A percentile compares a stretch with the other conserved stretches of the same genome.
These are phyloP conservation scores for Thymus quinquecostatus DNA, from an alignment of 257 asterid genomes.

Conservation along the genomic window DNA sequence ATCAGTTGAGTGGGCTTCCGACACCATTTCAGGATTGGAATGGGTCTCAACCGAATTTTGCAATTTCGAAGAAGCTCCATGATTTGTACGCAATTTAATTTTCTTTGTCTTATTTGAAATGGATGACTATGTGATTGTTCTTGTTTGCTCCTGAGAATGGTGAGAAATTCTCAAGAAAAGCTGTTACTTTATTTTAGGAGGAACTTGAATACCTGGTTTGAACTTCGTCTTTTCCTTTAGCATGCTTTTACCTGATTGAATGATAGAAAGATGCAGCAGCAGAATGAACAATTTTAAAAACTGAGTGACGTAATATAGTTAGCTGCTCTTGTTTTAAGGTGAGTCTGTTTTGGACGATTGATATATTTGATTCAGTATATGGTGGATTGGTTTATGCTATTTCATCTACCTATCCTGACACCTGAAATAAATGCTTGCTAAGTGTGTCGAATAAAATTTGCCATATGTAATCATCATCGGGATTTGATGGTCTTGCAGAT, in stretches of 20 bases:
- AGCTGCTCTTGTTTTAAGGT: not conserved
- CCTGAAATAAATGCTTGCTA: too few relatives aligned
- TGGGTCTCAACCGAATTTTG: conserved; percentile 2
- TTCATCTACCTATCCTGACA: too few relatives aligned
- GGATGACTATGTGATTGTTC: conserved; percentile 11
- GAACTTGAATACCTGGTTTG: not conserved
- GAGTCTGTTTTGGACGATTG: not conserved
- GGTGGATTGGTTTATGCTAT: too few relatives aligned
- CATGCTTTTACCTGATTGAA: conserved; percentile 10
- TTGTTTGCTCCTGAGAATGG: conserved; percentile 8
- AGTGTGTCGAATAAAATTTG: not conserved
- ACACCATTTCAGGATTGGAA: conserved; percentile 5
- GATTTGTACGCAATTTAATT: conserved; percentile 24
- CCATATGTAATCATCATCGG: not conserved
- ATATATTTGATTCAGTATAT: too few relatives aligned
- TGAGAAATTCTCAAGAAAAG: not conserved
- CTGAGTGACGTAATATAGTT: not conserved
- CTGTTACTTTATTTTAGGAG: not conserved
- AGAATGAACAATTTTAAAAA: not conserved
- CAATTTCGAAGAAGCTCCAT: conserved; percentile 4
- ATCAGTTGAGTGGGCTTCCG: not conserved
- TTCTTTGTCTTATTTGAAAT: conserved; percentile 7
- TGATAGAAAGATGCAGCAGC: not conserved
- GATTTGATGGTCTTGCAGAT: conserved; percentile 26
- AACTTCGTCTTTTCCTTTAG: not conserved